Percentiles rank a stretch among this genome's conserved stretches.
These are phyloP conservation scores for Haemoproteus tartakovskyi DNA, from an alignment of 169 alveolate species.

Conservation along the genomic window DNA sequence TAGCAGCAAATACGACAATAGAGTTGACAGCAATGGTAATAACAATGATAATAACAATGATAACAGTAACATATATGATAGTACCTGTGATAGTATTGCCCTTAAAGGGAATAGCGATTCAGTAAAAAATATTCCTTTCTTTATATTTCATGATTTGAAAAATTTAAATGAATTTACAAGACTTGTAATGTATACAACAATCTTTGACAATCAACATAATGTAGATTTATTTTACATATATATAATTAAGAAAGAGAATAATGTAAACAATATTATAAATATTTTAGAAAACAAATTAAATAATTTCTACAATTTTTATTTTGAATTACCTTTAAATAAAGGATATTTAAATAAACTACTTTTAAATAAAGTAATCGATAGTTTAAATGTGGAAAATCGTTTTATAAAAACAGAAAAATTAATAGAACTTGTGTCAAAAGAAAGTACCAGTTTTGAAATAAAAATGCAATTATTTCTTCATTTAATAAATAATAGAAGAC, in stretches of 20 bases:
- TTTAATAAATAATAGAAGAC: too few species aligned
- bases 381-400: too few species aligned
- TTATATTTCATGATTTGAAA: conserved; percentile 6
- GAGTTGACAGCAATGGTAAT: background rate
- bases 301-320: background rate
- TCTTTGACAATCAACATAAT: conserved; percentile 22
- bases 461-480: too few species aligned
- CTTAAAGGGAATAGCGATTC: background rate
- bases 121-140: background rate
- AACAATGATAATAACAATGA: background rate
- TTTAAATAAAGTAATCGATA: too few species aligned
- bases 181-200: conserved; percentile 8
- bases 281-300: conserved; percentile 3
- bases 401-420: too few species aligned
- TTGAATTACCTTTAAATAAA: too few species aligned
- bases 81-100: background rate
- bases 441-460: too few species aligned
- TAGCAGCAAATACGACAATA: background rate
- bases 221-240: conserved; percentile 17
- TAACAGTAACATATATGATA: too few species aligned
- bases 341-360: too few species aligned
- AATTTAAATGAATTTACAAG: conserved; percentile 7
- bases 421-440: too few species aligned
- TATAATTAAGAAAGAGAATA: background rate
- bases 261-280: background rate